Evolutionary conservation across 148 eudicot genomes (phyloP).

Genomic region (Fagopyrum esculentum): DNA sequence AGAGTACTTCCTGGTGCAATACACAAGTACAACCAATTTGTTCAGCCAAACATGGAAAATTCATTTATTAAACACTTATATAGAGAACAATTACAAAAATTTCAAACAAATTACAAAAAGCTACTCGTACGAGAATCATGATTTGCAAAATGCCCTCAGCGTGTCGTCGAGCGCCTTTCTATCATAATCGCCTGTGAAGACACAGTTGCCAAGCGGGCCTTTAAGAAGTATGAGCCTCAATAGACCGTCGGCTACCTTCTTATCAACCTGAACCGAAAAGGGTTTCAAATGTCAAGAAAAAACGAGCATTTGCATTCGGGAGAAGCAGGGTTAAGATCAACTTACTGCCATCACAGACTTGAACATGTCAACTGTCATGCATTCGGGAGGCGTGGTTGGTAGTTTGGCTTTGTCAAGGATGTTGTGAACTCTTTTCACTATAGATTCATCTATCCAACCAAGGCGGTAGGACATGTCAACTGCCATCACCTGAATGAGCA

Average conservation of each 20-base stretch:
- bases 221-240: constrained; percentile 90
- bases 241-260: constrained; percentile 96
- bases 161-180: constrained; percentile 81
- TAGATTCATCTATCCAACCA: constrained; percentile 92
- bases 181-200: constrained; percentile 86
- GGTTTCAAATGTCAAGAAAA: background rate
- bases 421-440: constrained; percentile 52
- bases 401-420: constrained; percentile 69
- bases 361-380: constrained; percentile 87
- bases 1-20: background rate
- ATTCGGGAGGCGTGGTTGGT: constrained; percentile 71
- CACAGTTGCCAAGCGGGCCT: constrained; percentile 86
- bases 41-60: background rate
- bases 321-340: background rate
- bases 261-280: constrained; percentile 62
- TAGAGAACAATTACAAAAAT: background rate
- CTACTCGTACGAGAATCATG: constrained; percentile 24
- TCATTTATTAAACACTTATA: background rate
- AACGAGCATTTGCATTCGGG: background rate
- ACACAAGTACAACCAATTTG: background rate
- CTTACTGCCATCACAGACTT: constrained; percentile 97
- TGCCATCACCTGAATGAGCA: constrained; percentile 75
- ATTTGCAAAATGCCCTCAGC: constrained; percentile 70
- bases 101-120: background rate
- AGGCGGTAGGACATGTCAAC: constrained; percentile 92